Evolutionary conservation across 1,139 yeast species (phyloP), one percentile per base, ranked within the genome.

Genomic region (Taiozyma sp.): DNA sequence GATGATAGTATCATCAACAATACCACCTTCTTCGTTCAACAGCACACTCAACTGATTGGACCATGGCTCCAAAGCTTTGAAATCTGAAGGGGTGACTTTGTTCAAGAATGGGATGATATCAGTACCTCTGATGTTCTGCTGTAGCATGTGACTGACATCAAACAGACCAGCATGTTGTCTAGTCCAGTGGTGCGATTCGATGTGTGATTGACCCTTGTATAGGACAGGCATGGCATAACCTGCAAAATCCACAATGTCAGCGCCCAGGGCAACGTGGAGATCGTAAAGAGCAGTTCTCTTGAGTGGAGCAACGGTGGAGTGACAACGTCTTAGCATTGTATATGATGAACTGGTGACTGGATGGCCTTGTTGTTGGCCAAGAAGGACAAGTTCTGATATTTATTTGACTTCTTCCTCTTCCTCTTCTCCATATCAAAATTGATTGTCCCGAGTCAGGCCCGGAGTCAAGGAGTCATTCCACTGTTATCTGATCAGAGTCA

Each of bases 71-170:
- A 91, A 73, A 9, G 63, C 64, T 29, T 72, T 64, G 59, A 90
- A 78, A 66, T 90, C 97, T 26, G 95, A 81, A 8, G 99, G 99
- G 26, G 97, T 88, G 50, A 91, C 74, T 57, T 77, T 81, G 67
- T 93, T 86, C 55, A 93, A 75, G 53, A 91, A 80, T 14, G 75
- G 74, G n/a, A 80, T 72, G 1, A 95, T 80, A 41, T 80, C 85
- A 1, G 79, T 70, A 13, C 99, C 99, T 3, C 68, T 66, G 55
- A 93, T 68, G 44, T 75, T 76, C 68, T 93, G 97, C 71, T 93
- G 98, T 52, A 91, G 78, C 99, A 93, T 93, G 70, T 93, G 99
- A 53, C 97, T 88, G 45, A 93, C 99, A 67, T 93, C 99, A 63
- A 93, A 93, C 52, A 93, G 72, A 6, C 99, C 99, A 46, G 91